Evolutionary conservation across 1,284 basidiomycete species (phyloP).

Genomic region (Peniophora sp.): DNA sequence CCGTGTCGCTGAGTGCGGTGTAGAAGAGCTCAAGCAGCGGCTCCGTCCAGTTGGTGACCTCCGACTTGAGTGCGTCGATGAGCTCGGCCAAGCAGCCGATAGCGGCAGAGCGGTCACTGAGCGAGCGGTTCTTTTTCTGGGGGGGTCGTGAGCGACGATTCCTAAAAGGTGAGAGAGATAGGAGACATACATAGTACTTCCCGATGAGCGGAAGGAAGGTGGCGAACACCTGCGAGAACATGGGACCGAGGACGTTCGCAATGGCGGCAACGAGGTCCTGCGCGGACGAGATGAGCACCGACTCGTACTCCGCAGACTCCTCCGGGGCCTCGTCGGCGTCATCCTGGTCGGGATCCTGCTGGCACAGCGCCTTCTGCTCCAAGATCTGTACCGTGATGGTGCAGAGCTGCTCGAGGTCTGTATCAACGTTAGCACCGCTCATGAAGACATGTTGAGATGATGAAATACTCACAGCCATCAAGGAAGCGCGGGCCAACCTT

Average conservation of each 20-base stretch:
- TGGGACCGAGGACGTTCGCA: conserved; percentile 77
- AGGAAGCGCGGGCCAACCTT: conserved; percentile 85
- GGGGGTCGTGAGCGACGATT: conserved; percentile 4
- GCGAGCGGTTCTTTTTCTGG: conserved; percentile 77
- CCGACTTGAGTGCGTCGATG: conserved; percentile 85
- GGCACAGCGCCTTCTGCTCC: conserved; percentile 90
- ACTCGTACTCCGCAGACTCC: conserved; percentile 94
- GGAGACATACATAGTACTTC: conserved; percentile 80
- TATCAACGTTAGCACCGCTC: conserved; percentile 10
- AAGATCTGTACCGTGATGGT: conserved; percentile 78
- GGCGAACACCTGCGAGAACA: conserved; percentile 81
- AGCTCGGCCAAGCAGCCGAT: conserved; percentile 96
- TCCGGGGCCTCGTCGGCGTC: conserved; percentile 75
- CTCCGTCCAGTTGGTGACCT: conserved; percentile 83
- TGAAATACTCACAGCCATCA: conserved; percentile 49
- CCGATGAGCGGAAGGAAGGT: conserved; percentile 86
- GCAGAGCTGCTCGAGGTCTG: conserved; percentile 77
- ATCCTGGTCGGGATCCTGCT: conserved; percentile 94
- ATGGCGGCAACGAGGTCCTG: conserved; percentile 92
- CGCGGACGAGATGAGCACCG: conserved; percentile 89
- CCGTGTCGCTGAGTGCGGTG: conserved; percentile 76
- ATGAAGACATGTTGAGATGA: background rate
- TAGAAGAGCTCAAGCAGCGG: conserved; percentile 81
- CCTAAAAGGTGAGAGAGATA: background rate
- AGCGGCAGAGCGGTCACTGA: conserved; percentile 88